Evolutionary conservation across 495 filamentous ascomycete species (phyloP), one percentile per base, ranked within the genome.

Genomic region (Cercophora sp.): DNA sequence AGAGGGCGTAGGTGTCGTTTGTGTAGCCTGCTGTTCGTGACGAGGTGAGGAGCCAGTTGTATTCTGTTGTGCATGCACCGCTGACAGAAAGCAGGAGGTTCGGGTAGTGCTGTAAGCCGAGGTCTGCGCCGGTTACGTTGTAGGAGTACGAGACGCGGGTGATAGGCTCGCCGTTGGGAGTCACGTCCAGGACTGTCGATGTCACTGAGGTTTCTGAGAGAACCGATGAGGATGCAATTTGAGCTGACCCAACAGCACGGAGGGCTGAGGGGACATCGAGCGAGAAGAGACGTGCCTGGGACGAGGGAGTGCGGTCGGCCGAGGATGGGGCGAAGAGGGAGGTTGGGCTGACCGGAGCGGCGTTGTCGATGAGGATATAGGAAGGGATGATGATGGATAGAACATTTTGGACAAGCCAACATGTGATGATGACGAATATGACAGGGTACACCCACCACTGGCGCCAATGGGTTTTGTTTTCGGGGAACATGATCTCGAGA

Each of bases 11-110:
- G 6, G 19, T 52, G 32, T 62, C 55, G 9, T 54, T 46, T 9
- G 48, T 57, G 29, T 51, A 34, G 6, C 32, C 27, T 10, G 1
- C 20, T 9, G 44, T 18, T 10, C 26, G 11, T 9, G 45, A 39
- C n/a, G 46, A 41, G 27, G 15, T 51, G 19, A 53, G 45, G 20
- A 53, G 53, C 58, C 56, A 64, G 2, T 26, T 22, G 41, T 72
- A 72, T 5, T 72, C 67, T 11, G 67, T 72, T 10, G 49, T 23
- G 54, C 69, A 72, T 1, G 69, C 67, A 35, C 69, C 69, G 2
- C 23, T 42, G 37, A 72, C 63, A 5, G 53, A 59, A 19, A 72
- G 58, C 8, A 32, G 53, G 22, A 72, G 60, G 6, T 42, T 59
- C 2, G 68, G 62, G 25, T 39, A 58, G 22, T 58, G 48, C 39